phyloP scores from a whole-genome alignment of 129 eudicot genomes.

The Artemisia argyi region DNA sequence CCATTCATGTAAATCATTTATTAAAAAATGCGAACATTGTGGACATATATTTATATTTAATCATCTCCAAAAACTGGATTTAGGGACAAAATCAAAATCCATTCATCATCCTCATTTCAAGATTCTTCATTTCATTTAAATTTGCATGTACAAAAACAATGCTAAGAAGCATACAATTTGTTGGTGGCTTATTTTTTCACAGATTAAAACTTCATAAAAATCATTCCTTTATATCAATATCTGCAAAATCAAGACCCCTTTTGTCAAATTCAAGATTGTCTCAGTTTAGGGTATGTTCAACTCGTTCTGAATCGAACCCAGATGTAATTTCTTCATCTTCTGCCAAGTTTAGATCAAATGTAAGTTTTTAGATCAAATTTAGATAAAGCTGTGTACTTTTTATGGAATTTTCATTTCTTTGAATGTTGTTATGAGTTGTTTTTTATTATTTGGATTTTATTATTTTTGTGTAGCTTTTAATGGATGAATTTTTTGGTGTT shows the following conservation, averaged over 20 bases:
- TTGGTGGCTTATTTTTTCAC: slow-evolving; percentile 48
- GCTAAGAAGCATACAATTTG: slow-evolving; percentile 66
- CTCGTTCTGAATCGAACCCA: slow-evolving; percentile 53
- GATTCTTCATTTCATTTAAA: neutral
- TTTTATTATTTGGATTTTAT: neutral
- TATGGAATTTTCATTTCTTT: neutral
- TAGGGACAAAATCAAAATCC: slow-evolving; percentile 29
- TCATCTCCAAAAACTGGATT: slow-evolving; percentile 31
- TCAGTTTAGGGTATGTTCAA: slow-evolving; percentile 46
- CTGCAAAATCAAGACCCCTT: slow-evolving; percentile 21
- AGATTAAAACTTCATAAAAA: slow-evolving; percentile 46
- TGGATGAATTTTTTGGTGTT: neutral
- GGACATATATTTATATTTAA: slow-evolving; percentile 8
- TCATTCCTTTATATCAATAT: slow-evolving; percentile 45
- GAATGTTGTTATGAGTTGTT: neutral
- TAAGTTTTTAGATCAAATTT: slow-evolving; percentile 54
- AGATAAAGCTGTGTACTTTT: neutral
- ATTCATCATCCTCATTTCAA: neutral
- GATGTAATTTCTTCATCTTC: slow-evolving; percentile 44
- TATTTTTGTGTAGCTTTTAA: neutral
- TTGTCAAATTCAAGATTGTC: slow-evolving; percentile 28
- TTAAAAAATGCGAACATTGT: slow-evolving; percentile 15
- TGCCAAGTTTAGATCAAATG: slow-evolving; percentile 39
- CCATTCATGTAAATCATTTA: slow-evolving; percentile 3
- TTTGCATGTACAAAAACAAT: slow-evolving; percentile 33